A percentile compares a stretch with the other conserved stretches of the same genome.
Conservation (phyloP, 148 eudicot genomes). For the Limonium bicolor region DNA sequence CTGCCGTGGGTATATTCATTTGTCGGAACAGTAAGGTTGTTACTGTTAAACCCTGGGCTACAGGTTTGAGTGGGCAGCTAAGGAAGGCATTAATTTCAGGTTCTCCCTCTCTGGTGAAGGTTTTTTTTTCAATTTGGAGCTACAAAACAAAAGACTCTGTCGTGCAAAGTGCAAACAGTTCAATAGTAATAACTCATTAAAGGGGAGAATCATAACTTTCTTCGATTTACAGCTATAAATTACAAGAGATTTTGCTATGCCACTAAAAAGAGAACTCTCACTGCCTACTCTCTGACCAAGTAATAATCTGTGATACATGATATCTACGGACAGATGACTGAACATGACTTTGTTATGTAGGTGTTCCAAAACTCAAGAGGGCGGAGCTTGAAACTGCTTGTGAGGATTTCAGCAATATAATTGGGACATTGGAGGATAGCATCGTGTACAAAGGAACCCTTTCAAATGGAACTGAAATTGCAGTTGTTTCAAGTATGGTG, state of each 20-base stretch:
- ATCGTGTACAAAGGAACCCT: conserved; percentile 82
- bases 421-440: conserved; percentile 45
- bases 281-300: no score
- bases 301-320: no score
- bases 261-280: no score
- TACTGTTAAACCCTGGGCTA: conserved; percentile 71
- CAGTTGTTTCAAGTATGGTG: conserved; percentile 53
- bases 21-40: conserved; percentile 38
- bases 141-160: no score
- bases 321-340: no score
- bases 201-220: no score
- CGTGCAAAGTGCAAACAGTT: no score
- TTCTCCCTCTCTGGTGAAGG: conserved; percentile 5
- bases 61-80: conserved; percentile 81
- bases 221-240: no score
- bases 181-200: no score
- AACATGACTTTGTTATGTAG: conserved; percentile 21
- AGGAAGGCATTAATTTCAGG: conserved; percentile 82
- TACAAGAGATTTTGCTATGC: no score
- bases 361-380: conserved; percentile 73
- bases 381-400: conserved; percentile 73
- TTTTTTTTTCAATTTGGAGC: no score
- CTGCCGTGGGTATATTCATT: conserved; percentile 16
- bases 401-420: conserved; percentile 83
- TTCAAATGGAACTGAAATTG: conserved; percentile 80